Evolutionary conservation across 1,284 basidiomycete species (phyloP).

Genomic region (Fistulina hepatica): DNA sequence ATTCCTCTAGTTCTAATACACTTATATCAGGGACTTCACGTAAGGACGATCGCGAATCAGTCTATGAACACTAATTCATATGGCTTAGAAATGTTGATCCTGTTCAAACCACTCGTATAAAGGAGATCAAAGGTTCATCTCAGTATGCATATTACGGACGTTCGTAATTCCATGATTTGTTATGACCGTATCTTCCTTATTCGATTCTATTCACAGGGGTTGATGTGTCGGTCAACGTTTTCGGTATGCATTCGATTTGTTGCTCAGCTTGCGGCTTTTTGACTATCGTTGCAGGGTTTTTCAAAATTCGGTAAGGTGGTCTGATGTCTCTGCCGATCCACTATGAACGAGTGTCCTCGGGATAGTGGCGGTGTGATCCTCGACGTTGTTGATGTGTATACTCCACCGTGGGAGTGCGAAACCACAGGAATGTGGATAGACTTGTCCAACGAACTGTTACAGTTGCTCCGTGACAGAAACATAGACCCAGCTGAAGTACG

Average conservation of each 20-base stretch:
- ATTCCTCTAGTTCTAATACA: no score
- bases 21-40: slow-evolving; percentile 55
- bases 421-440: slow-evolving; percentile 30
- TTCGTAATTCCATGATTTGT: slow-evolving; percentile 14
- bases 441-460: background rate
- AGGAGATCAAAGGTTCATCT: slow-evolving; percentile 51
- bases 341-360: slow-evolving; percentile 18
- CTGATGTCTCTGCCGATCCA: background rate
- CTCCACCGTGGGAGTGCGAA: slow-evolving; percentile 67
- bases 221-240: slow-evolving; percentile 64
- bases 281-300: slow-evolving; percentile 32
- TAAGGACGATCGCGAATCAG: slow-evolving; percentile 22
- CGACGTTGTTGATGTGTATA: slow-evolving; percentile 73
- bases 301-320: slow-evolving; percentile 45
- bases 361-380: slow-evolving; percentile 59
- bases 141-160: slow-evolving; percentile 66
- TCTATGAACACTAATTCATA: slow-evolving; percentile 1
- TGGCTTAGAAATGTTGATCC: slow-evolving; percentile 62
- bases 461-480: slow-evolving; percentile 29
- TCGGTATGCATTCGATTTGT: slow-evolving; percentile 47
- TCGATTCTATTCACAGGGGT: slow-evolving; percentile 38
- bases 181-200: background rate
- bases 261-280: slow-evolving; percentile 7
- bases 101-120: slow-evolving; percentile 67
- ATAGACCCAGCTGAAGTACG: slow-evolving; percentile 28